Evolutionary conservation across 768 basidiomycete genomes (phyloP).

Genomic region (Phaeotremella fagi): DNA sequence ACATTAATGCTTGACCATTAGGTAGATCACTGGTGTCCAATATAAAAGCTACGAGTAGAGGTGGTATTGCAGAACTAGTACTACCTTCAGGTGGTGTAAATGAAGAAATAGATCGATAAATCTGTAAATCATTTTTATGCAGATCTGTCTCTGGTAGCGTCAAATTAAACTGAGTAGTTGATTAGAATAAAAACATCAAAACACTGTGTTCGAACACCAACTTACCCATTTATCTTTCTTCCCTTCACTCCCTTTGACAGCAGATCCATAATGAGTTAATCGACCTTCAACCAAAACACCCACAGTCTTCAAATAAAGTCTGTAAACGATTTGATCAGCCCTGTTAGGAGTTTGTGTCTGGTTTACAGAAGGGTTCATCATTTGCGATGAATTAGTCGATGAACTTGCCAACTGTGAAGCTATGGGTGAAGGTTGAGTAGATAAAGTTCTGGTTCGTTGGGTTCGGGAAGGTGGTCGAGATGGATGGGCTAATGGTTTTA

Average conservation of each 20-base stretch:
- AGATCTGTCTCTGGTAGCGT: slow-evolving; percentile 40
- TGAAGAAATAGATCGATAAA: slow-evolving; percentile 35
- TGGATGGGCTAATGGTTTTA: slow-evolving; percentile 9
- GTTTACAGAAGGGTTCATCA: no score
- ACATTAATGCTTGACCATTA: slow-evolving; percentile 35
- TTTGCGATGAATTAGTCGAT: slow-evolving; percentile 17
- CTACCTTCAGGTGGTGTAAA: slow-evolving; percentile 8
- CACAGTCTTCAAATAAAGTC: slow-evolving; percentile 46
- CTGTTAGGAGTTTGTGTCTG: slow-evolving; percentile 12
- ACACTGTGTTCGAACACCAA: not conserved
- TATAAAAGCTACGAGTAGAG: slow-evolving; percentile 45
- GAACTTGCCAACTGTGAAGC: slow-evolving; percentile 14
- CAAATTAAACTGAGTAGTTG: slow-evolving; percentile 37
- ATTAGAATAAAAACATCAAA: not conserved
- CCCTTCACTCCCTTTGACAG: slow-evolving; percentile 3
- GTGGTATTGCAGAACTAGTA: slow-evolving; percentile 26
- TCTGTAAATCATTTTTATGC: slow-evolving; percentile 35
- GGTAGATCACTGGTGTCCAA: slow-evolving; percentile 44
- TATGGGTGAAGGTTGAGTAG: not conserved
- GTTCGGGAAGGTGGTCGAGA: not conserved
- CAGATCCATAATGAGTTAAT: slow-evolving; percentile 35
- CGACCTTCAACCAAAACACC: slow-evolving; percentile 39
- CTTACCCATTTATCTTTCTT: slow-evolving; percentile 47
- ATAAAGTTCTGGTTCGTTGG: no score
- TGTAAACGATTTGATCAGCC: slow-evolving; percentile 41